Base-by-base conservation (phyloP, 139 green algal genomes). In the Chlorella sp. region DNA sequence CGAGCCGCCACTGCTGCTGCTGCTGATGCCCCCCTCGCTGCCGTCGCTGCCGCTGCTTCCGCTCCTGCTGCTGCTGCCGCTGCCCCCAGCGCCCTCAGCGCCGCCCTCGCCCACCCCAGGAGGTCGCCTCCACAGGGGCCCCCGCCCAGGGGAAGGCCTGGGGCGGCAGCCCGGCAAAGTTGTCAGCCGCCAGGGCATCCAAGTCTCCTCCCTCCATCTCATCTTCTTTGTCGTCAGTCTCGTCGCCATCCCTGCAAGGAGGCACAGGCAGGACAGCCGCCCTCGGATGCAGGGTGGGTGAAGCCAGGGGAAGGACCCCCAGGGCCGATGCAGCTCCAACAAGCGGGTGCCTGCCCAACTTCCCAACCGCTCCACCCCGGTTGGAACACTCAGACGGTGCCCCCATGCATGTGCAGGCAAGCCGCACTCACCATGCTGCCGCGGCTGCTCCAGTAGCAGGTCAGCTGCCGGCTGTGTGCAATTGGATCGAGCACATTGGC, bases 391-490 rank as follows among this genome's bases (percentile, higher is more conserved):
- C 65, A 19, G 32, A n/a, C 38, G 32, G n/a, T 60, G 43, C 73
- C 38, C 17, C 44, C 60, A 19, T 11, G 38, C 20, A 13, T 48
- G 75, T 54, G n/a, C n/a, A n/a, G 8, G 51, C 48, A 36, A 32
- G 32, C 6, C 32, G 6, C 36, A 0, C 76, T 17, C 60, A 83
- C 60, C 77, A 30, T 48, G 32, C 20, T 58, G 22, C 84, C 77
- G 22, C 14, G 5, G 19, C 67, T 83, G 51, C 73, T 81, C 85
- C 80, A 89, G 76, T 89, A 89, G 77, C 67, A 76, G 32, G 54
- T 81, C 30, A 69, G 30, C 54, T 73, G 26, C 3, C 72, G 44
- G 32, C 48, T 86, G 48, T 69, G 67, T 0, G 73, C 62, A n/a
- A 32, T 65, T 19, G 88, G 88, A 8, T 41, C 34, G n/a, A n/a